Evolutionary conservation across 2,329 filamentous ascomycete genomes (phyloP).

Genomic region (Arthroderma sp.): DNA sequence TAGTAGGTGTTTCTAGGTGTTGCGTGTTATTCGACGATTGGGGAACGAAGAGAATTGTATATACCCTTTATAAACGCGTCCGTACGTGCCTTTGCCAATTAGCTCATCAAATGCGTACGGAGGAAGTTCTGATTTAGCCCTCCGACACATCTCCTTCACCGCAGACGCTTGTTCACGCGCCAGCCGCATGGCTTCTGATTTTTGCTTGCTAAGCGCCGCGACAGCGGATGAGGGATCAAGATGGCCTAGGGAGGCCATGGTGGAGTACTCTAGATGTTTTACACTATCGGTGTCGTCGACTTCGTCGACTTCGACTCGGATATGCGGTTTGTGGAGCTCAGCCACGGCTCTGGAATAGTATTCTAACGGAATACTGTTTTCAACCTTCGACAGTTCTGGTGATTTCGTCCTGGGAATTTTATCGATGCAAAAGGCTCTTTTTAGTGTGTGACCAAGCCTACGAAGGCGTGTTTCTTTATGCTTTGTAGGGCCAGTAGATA

Average conservation of each 20-base stretch:
- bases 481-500: too few species aligned
- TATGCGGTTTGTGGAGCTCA: neutral
- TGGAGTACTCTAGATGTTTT: neutral
- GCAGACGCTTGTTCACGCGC: constrained; percentile 33
- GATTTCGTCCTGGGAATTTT: neutral
- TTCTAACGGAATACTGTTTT: neutral
- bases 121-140: constrained; percentile 31
- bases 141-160: constrained; percentile 34
- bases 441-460: neutral
- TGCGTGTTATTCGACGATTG: neutral
- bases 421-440: neutral
- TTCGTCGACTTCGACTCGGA: neutral
- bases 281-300: neutral
- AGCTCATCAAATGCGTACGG: constrained; percentile 38
- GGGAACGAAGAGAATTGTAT: neutral
- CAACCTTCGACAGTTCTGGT: neutral
- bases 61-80: constrained; percentile 38
- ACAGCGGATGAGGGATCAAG: constrained; percentile 30
- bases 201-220: constrained; percentile 35
- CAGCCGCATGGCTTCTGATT: constrained; percentile 34
- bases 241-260: constrained; percentile 20
- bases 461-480: too few species aligned
- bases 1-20: neutral
- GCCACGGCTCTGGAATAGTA: neutral
- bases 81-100: constrained; percentile 39